Percentiles rank a stretch among this genome's conserved stretches.
Evolutionary conservation across 2,329 filamentous ascomycete species (phyloP).

Genomic region (Colletotrichum orchidophilum): DNA sequence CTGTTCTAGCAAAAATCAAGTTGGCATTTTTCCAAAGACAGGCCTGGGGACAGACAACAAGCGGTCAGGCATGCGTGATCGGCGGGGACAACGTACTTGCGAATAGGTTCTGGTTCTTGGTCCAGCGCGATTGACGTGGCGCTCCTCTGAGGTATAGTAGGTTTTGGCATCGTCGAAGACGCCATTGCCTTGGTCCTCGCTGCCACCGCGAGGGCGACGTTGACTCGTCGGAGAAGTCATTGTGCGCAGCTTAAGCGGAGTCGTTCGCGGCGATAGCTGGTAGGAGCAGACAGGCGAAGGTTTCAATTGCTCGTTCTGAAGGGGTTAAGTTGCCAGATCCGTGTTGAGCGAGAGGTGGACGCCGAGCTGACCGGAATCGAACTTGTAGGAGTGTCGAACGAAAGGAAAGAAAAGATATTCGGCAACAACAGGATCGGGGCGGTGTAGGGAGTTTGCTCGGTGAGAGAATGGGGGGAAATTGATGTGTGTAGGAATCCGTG

Average conservation of each 20-base stretch:
- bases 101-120: slow-evolving; percentile 66
- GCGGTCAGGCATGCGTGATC: slow-evolving; percentile 5
- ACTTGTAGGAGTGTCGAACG: not conserved
- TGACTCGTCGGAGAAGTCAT: slow-evolving; percentile 34
- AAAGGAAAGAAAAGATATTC: not conserved
- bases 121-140: slow-evolving; percentile 59
- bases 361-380: not conserved
- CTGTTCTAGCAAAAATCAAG: slow-evolving; percentile 54
- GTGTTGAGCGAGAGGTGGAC: not conserved
- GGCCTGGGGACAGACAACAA: not conserved
- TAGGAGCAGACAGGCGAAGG: not conserved
- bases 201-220: slow-evolving; percentile 45
- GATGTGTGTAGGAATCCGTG: slow-evolving; percentile 13
- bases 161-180: slow-evolving; percentile 67
- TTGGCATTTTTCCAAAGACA: slow-evolving; percentile 10
- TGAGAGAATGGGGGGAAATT: slow-evolving; percentile 32
- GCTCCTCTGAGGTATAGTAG: slow-evolving; percentile 66
- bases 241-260: slow-evolving; percentile 10
- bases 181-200: slow-evolving; percentile 53
- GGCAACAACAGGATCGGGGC: slow-evolving; percentile 8
- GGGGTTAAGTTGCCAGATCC: not conserved
- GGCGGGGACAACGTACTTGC: slow-evolving; percentile 50
- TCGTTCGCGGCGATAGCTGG: not conserved
- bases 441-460: slow-evolving; percentile 4
- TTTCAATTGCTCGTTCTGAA: slow-evolving; percentile 6